phyloP scores from a whole-genome alignment of 768 basidiomycete genomes.

The Russula sp. region DNA sequence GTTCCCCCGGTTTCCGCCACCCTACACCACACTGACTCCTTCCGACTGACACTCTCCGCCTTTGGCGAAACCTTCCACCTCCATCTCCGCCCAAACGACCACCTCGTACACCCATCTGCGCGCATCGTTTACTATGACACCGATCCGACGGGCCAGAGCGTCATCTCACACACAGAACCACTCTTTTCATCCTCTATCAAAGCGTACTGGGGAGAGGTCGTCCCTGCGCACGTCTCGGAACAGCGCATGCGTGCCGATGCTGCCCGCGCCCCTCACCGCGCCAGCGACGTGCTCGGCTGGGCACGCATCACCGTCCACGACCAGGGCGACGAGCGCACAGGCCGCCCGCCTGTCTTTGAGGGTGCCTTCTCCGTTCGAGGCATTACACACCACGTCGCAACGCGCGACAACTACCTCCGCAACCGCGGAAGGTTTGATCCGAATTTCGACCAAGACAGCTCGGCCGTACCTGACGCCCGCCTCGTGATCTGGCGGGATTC shows the following conservation, averaged over 20 bases:
- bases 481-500: constrained; percentile 76
- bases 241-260: constrained; percentile 61
- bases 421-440: constrained; percentile 58
- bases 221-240: constrained; percentile 52
- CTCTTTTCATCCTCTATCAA: constrained; percentile 61
- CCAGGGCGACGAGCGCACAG: constrained; percentile 48
- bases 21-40: constrained; percentile 65
- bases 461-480: constrained; percentile 43
- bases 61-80: constrained; percentile 66
- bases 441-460: neutral
- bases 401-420: constrained; percentile 65
- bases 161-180: constrained; percentile 54
- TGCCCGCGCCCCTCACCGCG: constrained; percentile 49
- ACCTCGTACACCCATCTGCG: constrained; percentile 76
- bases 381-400: constrained; percentile 65
- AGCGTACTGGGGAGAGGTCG: constrained; percentile 74
- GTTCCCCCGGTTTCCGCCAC: constrained; percentile 42
- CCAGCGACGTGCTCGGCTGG: constrained; percentile 59
- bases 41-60: constrained; percentile 65
- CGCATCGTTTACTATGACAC: constrained; percentile 63
- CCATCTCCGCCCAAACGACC: constrained; percentile 72
- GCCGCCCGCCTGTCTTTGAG: constrained; percentile 60
- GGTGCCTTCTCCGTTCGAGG: constrained; percentile 73
- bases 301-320: constrained; percentile 74
- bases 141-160: constrained; percentile 48